Evolutionary conservation across 345 rosid genomes (phyloP).

Genomic region (Populus tremula): DNA sequence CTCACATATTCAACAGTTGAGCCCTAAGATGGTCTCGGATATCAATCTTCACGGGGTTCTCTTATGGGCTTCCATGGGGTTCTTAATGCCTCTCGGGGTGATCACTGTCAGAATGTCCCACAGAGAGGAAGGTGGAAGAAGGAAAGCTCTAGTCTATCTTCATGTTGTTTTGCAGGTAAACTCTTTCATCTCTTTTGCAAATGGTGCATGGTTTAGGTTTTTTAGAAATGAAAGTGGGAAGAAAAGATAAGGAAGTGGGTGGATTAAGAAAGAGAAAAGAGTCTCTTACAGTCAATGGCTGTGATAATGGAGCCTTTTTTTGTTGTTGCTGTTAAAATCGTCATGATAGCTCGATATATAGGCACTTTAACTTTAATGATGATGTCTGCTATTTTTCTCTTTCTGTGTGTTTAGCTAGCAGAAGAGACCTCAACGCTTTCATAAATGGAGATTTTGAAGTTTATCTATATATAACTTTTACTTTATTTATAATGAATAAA

Average conservation of each 20-base stretch:
- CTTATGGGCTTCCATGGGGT: slow-evolving; percentile 79
- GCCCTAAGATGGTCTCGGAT: slow-evolving; percentile 45
- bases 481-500: no score
- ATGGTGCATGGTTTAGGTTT: not conserved
- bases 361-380: slow-evolving; percentile 44
- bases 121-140: slow-evolving; percentile 38
- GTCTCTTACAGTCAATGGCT: slow-evolving; percentile 6
- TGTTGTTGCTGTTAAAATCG: not conserved
- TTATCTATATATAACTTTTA: no score
- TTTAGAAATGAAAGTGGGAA: not conserved
- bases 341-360: slow-evolving; percentile 9
- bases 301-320: slow-evolving; percentile 19
- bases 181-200: slow-evolving; percentile 7
- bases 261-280: not conserved
- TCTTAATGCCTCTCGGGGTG: slow-evolving; percentile 74
- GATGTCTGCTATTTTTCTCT: slow-evolving; percentile 24
- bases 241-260: no score
- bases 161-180: slow-evolving; percentile 70
- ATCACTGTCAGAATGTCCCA: slow-evolving; percentile 60
- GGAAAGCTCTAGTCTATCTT: slow-evolving; percentile 52
- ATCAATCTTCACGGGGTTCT: slow-evolving; percentile 70
- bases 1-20: slow-evolving; percentile 25
- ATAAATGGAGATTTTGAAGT: no score
- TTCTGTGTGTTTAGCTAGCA: not conserved
- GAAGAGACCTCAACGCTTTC: no score